phyloP scores from a whole-genome alignment of 2,329 filamentous ascomycete genomes.

The Penicillium nordicum region DNA sequence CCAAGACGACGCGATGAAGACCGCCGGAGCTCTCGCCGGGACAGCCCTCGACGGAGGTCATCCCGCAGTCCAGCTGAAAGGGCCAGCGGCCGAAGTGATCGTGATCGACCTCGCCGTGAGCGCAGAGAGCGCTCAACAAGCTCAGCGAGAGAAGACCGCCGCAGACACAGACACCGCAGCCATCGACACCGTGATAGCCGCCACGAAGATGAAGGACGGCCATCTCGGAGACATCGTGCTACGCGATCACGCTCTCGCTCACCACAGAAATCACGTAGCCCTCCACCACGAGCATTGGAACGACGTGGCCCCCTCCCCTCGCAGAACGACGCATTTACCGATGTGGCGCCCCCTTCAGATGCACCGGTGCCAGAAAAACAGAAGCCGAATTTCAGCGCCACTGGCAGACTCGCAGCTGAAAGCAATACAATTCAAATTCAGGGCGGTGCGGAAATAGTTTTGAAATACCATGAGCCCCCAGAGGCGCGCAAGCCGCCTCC shows the following conservation, averaged over 20 bases:
- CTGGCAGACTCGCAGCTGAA: constrained; percentile 79
- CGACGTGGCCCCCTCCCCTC: constrained; percentile 46
- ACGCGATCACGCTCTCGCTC: constrained; percentile 23
- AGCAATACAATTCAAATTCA: constrained; percentile 69
- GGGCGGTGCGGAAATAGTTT: constrained; percentile 62
- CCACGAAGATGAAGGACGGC: constrained; percentile 21
- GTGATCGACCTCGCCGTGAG: constrained; percentile 21
- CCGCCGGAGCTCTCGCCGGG: constrained; percentile 27
- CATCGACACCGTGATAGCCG: constrained; percentile 28
- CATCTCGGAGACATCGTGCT: constrained; percentile 24
- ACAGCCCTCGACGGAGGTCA: constrained; percentile 21
- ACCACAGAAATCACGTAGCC: constrained; percentile 26
- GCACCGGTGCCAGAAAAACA: constrained; percentile 54
- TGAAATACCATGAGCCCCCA: constrained; percentile 94
- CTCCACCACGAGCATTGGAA: constrained; percentile 24
- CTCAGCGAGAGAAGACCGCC: constrained; percentile 24
- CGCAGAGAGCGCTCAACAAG: constrained; percentile 25
- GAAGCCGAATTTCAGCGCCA: constrained; percentile 79
- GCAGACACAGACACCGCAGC: constrained; percentile 28
- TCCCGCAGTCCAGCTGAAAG: constrained; percentile 18
- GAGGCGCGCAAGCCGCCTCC: constrained; percentile 85
- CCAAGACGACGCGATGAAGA: constrained; percentile 26
- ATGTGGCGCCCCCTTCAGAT: constrained; percentile 24
- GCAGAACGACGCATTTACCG: constrained; percentile 45
- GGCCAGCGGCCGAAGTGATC: constrained; percentile 20